Percentiles rank a stretch among this genome's conserved stretches.
Evolutionary conservation across 2,329 filamentous ascomycete species (phyloP).

Genomic region (Graphilbum sp.): DNA sequence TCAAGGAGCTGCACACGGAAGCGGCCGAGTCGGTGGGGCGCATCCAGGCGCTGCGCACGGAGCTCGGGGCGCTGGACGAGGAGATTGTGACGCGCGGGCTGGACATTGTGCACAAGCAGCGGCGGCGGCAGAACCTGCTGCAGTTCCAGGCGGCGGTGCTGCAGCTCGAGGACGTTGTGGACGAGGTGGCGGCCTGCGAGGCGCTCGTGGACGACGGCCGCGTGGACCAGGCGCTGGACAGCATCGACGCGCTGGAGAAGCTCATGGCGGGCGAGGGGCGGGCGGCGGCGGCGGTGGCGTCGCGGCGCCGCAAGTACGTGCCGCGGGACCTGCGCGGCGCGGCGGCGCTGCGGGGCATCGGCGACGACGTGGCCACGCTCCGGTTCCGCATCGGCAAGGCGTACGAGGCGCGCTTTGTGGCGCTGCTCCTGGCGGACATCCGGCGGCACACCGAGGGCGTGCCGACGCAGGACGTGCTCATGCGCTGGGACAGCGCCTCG

Average conservation of each 20-base stretch:
- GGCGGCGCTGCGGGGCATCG: constrained; percentile 64
- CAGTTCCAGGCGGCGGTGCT: constrained; percentile 68
- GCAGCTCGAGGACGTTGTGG: constrained; percentile 66
- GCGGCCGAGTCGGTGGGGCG: constrained; percentile 78
- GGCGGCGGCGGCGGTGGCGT: background rate
- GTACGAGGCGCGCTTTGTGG: constrained; percentile 68
- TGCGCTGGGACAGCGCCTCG: constrained; percentile 69
- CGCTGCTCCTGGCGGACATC: constrained; percentile 62
- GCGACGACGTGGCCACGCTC: constrained; percentile 58
- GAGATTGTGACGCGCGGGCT: constrained; percentile 77
- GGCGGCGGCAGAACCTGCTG: constrained; percentile 67
- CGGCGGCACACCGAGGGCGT: constrained; percentile 64
- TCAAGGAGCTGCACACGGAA: constrained; percentile 82
- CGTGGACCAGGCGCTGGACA: constrained; percentile 62
- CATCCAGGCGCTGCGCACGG: constrained; percentile 66
- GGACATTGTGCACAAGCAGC: constrained; percentile 68
- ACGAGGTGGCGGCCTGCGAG: constrained; percentile 62
- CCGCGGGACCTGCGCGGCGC: constrained; percentile 58
- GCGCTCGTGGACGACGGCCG: constrained; percentile 68
- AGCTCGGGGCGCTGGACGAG: constrained; percentile 65
- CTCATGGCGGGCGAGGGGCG: constrained; percentile 55
- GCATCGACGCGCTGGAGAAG: constrained; percentile 61
- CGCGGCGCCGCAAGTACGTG: background rate
- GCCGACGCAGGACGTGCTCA: constrained; percentile 55
- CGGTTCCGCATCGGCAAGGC: constrained; percentile 71